These are phyloP conservation scores for Gossypium davidsonii DNA, from an alignment of 441 rosid species.

Conservation along the genomic window DNA sequence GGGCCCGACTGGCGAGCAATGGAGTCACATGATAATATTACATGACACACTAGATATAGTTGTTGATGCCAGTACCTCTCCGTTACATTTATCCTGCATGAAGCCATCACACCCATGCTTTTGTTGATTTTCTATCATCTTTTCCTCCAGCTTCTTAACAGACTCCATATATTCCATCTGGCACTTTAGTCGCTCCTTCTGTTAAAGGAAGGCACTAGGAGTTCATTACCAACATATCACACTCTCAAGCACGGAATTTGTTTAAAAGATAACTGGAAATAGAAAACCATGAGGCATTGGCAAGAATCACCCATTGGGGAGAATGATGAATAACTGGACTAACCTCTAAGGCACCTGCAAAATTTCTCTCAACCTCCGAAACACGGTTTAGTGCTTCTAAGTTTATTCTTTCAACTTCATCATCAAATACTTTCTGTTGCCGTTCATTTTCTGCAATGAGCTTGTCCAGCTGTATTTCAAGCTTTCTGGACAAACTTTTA, in stretches of 20 bases:
- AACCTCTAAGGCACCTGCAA: conserved; percentile 91
- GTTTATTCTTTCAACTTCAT: conserved; percentile 78
- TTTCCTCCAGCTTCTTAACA: conserved; percentile 86
- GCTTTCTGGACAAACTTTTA: conserved; percentile 88
- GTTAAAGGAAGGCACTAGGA: conserved; percentile 13
- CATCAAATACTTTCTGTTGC: conserved; percentile 80
- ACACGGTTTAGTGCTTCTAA: conserved; percentile 66
- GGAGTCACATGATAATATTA: not conserved
- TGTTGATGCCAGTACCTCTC: conserved; percentile 45
- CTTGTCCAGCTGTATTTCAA: conserved; percentile 88
- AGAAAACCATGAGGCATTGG: not conserved
- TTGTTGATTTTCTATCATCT: conserved; percentile 59
- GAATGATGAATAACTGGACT: conserved; percentile 17
- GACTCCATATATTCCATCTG: conserved; percentile 97
- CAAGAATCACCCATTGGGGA: not conserved
- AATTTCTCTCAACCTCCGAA: conserved; percentile 74
- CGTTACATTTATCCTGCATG: conserved; percentile 30
- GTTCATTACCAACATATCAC: not conserved
- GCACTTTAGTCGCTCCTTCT: conserved; percentile 86
- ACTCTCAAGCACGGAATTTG: not conserved
- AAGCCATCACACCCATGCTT: conserved; percentile 49
- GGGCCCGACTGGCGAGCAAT: conserved; percentile 3
- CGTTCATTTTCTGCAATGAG: conserved; percentile 94
- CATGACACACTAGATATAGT: conserved; percentile 6
- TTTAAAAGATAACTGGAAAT: not conserved